phyloP scores from a whole-genome alignment of 148 eudicot species.

The Salicornia ramosissima region DNA sequence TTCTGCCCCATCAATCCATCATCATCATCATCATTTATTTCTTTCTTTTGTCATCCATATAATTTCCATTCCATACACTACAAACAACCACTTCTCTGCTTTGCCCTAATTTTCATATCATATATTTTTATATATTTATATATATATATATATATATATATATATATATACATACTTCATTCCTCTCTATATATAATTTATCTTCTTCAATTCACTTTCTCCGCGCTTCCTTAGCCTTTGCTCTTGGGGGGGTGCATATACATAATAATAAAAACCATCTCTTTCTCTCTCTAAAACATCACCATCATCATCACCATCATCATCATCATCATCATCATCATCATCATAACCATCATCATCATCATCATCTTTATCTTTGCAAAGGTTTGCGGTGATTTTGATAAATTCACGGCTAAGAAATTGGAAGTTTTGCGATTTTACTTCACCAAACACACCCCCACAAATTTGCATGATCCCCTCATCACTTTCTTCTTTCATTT shows the following conservation, averaged over 20 bases:
- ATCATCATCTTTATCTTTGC: conserved; percentile 17
- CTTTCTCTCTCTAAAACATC: conserved; percentile 11
- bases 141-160: too few species aligned
- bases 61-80: background rate
- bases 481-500: conserved; percentile 1
- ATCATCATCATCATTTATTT: conserved; percentile 9
- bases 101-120: conserved; percentile 5
- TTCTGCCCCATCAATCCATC: conserved; percentile 6
- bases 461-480: conserved; percentile 29
- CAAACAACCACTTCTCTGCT: conserved; percentile 1
- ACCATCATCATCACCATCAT: conserved; percentile 7
- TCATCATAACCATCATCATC: conserved; percentile 8
- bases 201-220: conserved; percentile 29
- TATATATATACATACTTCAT: background rate
- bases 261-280: background rate
- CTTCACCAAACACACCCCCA: conserved; percentile 26
- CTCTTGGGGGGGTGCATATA: conserved; percentile 63
- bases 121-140: too few species aligned
- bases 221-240: conserved; percentile 66
- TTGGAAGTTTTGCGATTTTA: conserved; percentile 10
- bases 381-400: conserved; percentile 20
- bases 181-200: background rate
- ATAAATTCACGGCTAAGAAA: conserved; percentile 9
- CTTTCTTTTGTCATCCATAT: conserved; percentile 4
- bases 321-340: conserved; percentile 16